Percentiles rank a stretch among this genome's conserved stretches.
phyloP scores from a whole-genome alignment of 495 filamentous ascomycete genomes.

The Lasiosphaeria miniovina region DNA sequence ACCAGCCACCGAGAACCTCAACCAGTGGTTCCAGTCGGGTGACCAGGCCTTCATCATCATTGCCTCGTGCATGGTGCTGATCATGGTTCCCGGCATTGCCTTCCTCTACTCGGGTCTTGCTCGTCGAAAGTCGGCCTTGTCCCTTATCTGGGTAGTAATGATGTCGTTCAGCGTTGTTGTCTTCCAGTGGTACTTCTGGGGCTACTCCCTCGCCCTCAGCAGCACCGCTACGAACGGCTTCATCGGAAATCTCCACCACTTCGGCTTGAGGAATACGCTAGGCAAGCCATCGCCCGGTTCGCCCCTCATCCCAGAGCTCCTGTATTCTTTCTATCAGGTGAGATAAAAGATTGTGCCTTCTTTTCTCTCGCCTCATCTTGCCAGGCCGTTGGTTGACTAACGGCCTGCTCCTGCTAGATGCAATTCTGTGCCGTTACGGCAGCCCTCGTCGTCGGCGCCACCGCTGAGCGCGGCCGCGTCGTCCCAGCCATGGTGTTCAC shows the following conservation, averaged over 20 bases:
- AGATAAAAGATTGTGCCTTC: slow-evolving; percentile 2
- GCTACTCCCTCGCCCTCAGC: slow-evolving; percentile 90
- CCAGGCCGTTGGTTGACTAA: slow-evolving; percentile 10
- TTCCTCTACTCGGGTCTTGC: slow-evolving; percentile 99
- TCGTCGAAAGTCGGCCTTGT: slow-evolving; percentile 90
- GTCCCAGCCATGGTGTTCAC: slow-evolving; percentile 93
- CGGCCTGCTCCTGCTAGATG: slow-evolving; percentile 55
- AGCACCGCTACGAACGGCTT: slow-evolving; percentile 74
- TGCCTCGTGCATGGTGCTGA: slow-evolving; percentile 87
- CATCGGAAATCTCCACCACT: slow-evolving; percentile 84
- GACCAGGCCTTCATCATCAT: slow-evolving; percentile 85
- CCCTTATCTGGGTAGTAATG: slow-evolving; percentile 91
- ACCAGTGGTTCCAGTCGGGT: slow-evolving; percentile 73
- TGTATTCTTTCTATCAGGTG: slow-evolving; percentile 88
- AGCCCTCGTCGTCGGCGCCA: slow-evolving; percentile 87
- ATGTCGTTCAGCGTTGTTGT: slow-evolving; percentile 85
- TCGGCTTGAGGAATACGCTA: slow-evolving; percentile 77
- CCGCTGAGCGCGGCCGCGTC: slow-evolving; percentile 90
- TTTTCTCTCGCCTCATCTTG: background rate
- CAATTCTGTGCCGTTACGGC: slow-evolving; percentile 93
- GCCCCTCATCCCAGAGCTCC: slow-evolving; percentile 75
- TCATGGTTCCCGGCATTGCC: slow-evolving; percentile 93
- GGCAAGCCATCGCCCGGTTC: slow-evolving; percentile 81
- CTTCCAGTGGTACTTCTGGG: slow-evolving; percentile 99
- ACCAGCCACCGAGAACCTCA: slow-evolving; percentile 70